Evolutionary conservation across 768 basidiomycete genomes (phyloP).

Genomic region (Dentipellis fragilis): DNA sequence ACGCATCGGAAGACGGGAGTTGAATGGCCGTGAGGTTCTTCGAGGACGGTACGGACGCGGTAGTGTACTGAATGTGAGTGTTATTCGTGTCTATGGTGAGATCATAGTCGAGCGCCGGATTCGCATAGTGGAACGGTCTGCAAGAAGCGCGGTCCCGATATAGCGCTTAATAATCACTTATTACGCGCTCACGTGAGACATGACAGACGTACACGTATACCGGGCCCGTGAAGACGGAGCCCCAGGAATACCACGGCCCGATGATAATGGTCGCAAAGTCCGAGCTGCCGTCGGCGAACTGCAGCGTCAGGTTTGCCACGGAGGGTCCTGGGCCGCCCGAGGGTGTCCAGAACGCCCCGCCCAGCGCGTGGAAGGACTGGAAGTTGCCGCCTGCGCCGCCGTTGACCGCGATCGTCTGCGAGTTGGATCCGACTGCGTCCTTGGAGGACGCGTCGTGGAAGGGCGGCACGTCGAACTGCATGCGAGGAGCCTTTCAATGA

Average conservation of each 20-base stretch:
- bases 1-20: constrained; percentile 25
- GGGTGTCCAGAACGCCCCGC: neutral
- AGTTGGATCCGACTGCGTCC: constrained; percentile 4
- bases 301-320: constrained; percentile 4
- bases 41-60: constrained; percentile 29
- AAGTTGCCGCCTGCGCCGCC: neutral
- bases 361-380: constrained; percentile 8
- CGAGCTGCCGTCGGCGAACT: constrained; percentile 4
- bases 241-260: constrained; percentile 5
- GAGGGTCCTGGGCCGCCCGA: neutral
- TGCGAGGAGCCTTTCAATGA: neutral
- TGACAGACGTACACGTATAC: constrained; percentile 17
- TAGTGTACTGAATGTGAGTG: constrained; percentile 35
- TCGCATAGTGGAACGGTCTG: constrained; percentile 34
- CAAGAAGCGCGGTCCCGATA: neutral
- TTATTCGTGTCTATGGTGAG: constrained; percentile 31
- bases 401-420: constrained; percentile 3
- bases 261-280: constrained; percentile 1
- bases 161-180: neutral
- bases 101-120: constrained; percentile 18
- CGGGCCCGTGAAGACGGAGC: constrained; percentile 19
- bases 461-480: constrained; percentile 3
- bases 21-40: constrained; percentile 29
- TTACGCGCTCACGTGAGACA: neutral
- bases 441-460: constrained; percentile 2